Evolutionary conservation across 2,329 filamentous ascomycete species (phyloP), one percentile per base, ranked within the genome.

Genomic region (Elsinoe batatas): DNA sequence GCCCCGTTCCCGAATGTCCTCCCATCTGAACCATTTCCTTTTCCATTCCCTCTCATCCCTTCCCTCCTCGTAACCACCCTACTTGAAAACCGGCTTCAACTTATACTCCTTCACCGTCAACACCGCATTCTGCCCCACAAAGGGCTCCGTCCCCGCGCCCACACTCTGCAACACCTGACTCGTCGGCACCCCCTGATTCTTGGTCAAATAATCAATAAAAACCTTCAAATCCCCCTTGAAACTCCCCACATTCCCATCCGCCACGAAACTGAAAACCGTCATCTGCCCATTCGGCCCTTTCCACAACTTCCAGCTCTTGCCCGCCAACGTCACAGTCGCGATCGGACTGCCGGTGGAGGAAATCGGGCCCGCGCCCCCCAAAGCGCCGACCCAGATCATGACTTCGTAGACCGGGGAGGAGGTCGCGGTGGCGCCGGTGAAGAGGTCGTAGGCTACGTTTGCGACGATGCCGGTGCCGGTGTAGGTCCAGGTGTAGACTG

Each of bases 341-440:
- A 83, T 72, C 5, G 78, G 61, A 33, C 59, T 53, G 15, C 69
- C 71, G 51, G 80, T 79, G 51, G 66, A 73, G 56, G 81, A 80
- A 70, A 84, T 81, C 20, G 80, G 79, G 4, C 79, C 79, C 1
- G 78, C 79, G 51, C 77, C 76, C 22, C 77, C 79, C 43, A 82
- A 67, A 30, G 78, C 78, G 3, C 72, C 76, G 44, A 83, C 71
- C 82, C 82, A 85, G 61, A 85, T 75, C 82, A 85, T 85, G 62
- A 85, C 72, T 68, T 85, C 82, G 63, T 80, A 83, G 61, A 79
- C 71, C n/a, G 73, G 64, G 46, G 60, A 64, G 40, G 71, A 73
- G 30, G 68, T 68, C 1, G 77, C 72, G 15, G 71, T 71, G 40
- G 76, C 72, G 6, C 71, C 70, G 13, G 80, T 80, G 69, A 84